Conservation (phyloP, 257 asterid species). For the Buddleja alternifolia region DNA sequence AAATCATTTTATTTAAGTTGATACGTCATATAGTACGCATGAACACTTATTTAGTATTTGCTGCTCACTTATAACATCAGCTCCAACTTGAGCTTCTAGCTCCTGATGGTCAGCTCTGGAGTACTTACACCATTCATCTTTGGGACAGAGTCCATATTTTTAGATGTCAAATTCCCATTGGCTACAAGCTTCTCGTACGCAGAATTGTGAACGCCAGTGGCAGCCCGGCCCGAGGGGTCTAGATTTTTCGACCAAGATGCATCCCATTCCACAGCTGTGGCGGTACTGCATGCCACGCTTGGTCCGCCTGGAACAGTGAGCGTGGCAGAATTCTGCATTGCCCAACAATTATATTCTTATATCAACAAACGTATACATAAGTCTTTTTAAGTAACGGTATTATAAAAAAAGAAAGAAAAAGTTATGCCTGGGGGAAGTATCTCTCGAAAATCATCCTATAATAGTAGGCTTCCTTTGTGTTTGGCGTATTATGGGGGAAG, state of each 20-base stretch:
- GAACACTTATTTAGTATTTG: too few species aligned
- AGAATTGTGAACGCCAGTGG: slow-evolving; percentile 82
- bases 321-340: slow-evolving; percentile 73
- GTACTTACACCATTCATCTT: slow-evolving; percentile 42
- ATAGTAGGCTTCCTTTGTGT: slow-evolving; percentile 87
- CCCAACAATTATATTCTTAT: not conserved
- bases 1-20: not conserved
- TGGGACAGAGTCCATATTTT: slow-evolving; percentile 45
- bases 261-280: slow-evolving; percentile 88
- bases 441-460: slow-evolving; percentile 92
- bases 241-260: slow-evolving; percentile 86
- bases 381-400: not conserved
- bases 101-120: slow-evolving; percentile 62
- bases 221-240: slow-evolving; percentile 96
- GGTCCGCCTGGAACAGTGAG: slow-evolving; percentile 93
- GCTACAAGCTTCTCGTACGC: slow-evolving; percentile 56
- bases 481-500: slow-evolving; percentile 89
- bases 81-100: too few species aligned
- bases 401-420: not conserved
- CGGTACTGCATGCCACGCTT: slow-evolving; percentile 89
- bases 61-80: not conserved
- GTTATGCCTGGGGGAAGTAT: slow-evolving; percentile 88
- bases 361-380: not conserved
- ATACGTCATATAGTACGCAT: not conserved
- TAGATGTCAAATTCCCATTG: slow-evolving; percentile 42